A percentile compares a stretch with the other conserved stretches of the same genome.
Conservation (phyloP, 2,329 filamentous ascomycete species). For the Xylaria sp. region DNA sequence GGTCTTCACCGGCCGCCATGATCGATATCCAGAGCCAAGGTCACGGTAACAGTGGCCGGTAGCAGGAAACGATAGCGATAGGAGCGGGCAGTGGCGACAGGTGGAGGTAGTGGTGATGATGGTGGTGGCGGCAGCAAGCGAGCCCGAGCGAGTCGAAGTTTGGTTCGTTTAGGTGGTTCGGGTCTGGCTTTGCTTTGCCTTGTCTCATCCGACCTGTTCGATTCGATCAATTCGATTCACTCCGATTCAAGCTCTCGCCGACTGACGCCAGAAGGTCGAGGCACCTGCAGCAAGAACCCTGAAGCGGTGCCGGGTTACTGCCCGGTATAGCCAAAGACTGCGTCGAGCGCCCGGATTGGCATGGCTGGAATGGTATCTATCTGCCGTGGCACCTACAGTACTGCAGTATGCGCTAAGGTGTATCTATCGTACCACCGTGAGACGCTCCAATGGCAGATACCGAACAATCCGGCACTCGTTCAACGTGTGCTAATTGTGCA, state of each 20-base stretch:
- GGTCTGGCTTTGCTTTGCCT: background rate
- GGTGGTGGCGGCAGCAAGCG: background rate
- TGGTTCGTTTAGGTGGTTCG: too few relatives aligned
- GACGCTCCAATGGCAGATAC: background rate
- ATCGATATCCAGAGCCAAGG: background rate
- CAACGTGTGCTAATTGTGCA: background rate
- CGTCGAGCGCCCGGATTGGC: background rate
- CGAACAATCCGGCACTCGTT: background rate
- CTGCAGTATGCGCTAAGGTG: background rate
- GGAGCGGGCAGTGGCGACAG: too few relatives aligned
- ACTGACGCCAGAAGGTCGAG: background rate
- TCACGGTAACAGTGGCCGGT: background rate
- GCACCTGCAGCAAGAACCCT: slow-evolving; percentile 12
- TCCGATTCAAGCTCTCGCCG: slow-evolving; percentile 10
- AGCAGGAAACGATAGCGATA: background rate
- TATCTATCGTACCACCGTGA: background rate
- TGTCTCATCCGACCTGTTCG: background rate
- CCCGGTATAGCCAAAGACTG: background rate
- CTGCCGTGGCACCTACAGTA: too few relatives aligned
- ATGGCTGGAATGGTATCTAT: background rate
- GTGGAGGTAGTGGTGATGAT: background rate
- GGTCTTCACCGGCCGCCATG: slow-evolving; percentile 28
- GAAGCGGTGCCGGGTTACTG: background rate
- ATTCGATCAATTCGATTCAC: background rate
- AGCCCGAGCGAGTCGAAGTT: background rate